Evolutionary conservation across 192 early-diverging fungal genomes (phyloP), one percentile per base, ranked within the genome.

Genomic region (Backusella liffmaniae): DNA sequence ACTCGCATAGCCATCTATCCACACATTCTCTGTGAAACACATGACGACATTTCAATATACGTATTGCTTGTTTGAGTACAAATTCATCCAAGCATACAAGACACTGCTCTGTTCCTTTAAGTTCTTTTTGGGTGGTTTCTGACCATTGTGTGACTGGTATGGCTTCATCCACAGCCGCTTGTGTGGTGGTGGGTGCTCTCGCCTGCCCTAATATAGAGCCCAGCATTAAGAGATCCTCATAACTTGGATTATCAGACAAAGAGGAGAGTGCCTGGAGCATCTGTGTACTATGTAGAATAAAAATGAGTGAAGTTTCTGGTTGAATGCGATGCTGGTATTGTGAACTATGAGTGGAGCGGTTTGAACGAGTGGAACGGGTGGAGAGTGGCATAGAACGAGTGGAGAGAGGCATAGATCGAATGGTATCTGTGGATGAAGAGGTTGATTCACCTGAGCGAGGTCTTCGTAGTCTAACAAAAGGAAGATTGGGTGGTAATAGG

Each of bases 11-110:
- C 88, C 88, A 89, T 10, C 75, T 78, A 69, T 88, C 88, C 30
- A 89, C 84, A 73, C 88, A 89, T 13, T 77, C 82, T 36, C 76
- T 70, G 71, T 89, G 88, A 70, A 86, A 89, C 62, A 84, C 85
- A 53, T 89, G 86, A 23, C 79, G 79, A 67, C 88, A 89, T 49
- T 86, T 84, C 30, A 89, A 74, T 21, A 77, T 76, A 49, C 86
- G 72, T 5, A 89, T 78, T 21, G 78, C 56, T n/a, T 89, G 85
- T 26, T 81, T 85, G 0, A 73, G 46, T 23, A 79, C 84, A 78
- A 88, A 89, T 16, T 88, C 85, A 37, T 83, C 67, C 8, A 89
- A 69, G 73, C 88, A 89, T 62, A 89, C 84, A 26, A 84, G 76
- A 73, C 88, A 89, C 62, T 79, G 68, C 9, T 77, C 76, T 3